Percentiles rank a stretch among this genome's conserved stretches.
Conservation (phyloP, 495 filamentous ascomycete genomes). For the Polyplosphaeria fusca region DNA sequence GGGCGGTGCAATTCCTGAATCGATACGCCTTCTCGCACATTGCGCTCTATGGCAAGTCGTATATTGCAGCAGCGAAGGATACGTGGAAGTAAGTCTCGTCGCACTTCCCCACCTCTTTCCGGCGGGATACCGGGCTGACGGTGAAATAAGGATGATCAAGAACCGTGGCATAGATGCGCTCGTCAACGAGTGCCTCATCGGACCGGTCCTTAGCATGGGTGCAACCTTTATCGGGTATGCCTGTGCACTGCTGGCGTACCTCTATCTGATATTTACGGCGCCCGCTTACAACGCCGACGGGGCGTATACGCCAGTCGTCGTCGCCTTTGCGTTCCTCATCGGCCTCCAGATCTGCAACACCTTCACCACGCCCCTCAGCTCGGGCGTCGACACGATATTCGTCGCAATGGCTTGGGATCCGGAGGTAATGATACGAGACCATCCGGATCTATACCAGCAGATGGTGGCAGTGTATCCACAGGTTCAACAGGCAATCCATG, state of each 20-base stretch:
- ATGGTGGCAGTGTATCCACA: slow-evolving; percentile 80
- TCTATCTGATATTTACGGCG: slow-evolving; percentile 76
- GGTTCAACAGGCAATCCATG: slow-evolving; percentile 70
- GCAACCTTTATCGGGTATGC: slow-evolving; percentile 78
- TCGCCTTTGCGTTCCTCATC: slow-evolving; percentile 80
- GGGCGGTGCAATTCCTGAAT: slow-evolving; percentile 76
- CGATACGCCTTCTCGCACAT: slow-evolving; percentile 92
- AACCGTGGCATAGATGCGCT: slow-evolving; percentile 87
- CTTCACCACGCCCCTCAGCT: slow-evolving; percentile 66
- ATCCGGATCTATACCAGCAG: slow-evolving; percentile 71
- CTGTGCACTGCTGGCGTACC: slow-evolving; percentile 74
- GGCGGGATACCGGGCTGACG: no score
- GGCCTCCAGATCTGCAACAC: slow-evolving; percentile 84
- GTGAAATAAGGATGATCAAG: slow-evolving; percentile 76
- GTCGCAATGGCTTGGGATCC: slow-evolving; percentile 87
- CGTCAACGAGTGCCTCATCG: slow-evolving; percentile 85
- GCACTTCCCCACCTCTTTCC: no score
- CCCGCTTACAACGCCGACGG: slow-evolving; percentile 73
- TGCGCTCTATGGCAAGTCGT: slow-evolving; percentile 83
- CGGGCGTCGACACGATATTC: slow-evolving; percentile 76
- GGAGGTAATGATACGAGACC: slow-evolving; percentile 75
- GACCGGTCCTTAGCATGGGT: slow-evolving; percentile 86
- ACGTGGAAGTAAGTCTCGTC: slow-evolving; percentile 67
- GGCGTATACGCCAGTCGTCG: slow-evolving; percentile 69
- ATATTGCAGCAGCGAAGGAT: slow-evolving; percentile 79